Evolutionary conservation across 1,284 basidiomycete species (phyloP).

Genomic region (Gymnopus androsaceus): DNA sequence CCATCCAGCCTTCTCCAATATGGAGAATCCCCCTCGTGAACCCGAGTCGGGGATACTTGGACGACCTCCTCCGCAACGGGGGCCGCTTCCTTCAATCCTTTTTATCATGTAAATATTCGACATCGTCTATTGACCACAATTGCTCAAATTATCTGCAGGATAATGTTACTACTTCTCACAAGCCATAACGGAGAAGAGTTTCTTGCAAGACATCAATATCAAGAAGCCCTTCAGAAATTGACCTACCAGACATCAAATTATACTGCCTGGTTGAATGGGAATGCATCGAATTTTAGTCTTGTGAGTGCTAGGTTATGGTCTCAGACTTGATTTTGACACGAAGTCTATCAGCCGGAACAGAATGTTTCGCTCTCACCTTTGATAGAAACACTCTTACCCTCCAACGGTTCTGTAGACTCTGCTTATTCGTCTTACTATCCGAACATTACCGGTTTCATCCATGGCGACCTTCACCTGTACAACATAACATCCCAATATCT

Average conservation of each 20-base stretch:
- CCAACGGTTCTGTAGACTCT: constrained; percentile 49
- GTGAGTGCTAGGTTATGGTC: constrained; percentile 42
- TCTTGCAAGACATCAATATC: constrained; percentile 59
- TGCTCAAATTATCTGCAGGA: too few relatives aligned
- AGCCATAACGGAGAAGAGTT: constrained; percentile 68
- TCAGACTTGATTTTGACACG: neutral
- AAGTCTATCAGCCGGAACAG: constrained; percentile 45
- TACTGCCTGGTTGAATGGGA: constrained; percentile 74
- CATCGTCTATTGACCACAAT: too few relatives aligned
- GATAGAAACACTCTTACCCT: constrained; percentile 50
- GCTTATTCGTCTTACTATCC: constrained; percentile 60
- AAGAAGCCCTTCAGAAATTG: constrained; percentile 59
- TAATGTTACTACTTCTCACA: constrained; percentile 76
- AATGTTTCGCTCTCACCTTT: constrained; percentile 49
- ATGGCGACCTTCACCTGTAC: constrained; percentile 58
- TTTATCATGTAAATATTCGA: constrained; percentile 70
- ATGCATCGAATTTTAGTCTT: constrained; percentile 63
- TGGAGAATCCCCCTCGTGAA: constrained; percentile 35
- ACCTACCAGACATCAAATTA: constrained; percentile 67
- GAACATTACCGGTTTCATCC: constrained; percentile 77
- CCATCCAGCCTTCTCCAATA: constrained; percentile 12
- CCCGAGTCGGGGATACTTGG: constrained; percentile 36
- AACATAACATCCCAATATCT: constrained; percentile 59
- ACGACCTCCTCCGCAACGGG: constrained; percentile 43
- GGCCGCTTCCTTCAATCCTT: constrained; percentile 70